Evolutionary conservation across 75 land plant species (phyloP), one percentile per base, ranked within the genome.

Genomic region (Picea sitchensis): DNA sequence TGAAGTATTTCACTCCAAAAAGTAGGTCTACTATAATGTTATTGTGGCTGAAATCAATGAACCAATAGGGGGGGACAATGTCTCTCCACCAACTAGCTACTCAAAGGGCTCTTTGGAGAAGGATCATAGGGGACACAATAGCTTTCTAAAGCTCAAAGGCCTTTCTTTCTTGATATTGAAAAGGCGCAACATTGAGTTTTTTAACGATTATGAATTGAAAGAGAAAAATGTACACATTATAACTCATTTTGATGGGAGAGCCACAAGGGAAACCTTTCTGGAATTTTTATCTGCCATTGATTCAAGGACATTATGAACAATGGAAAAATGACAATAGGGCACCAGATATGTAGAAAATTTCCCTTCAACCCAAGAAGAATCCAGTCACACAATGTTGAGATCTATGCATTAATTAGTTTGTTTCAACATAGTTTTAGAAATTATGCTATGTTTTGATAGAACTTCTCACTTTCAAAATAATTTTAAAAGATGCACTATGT

Each of bases 261-360:
- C 93, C n/a, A 96, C 96, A 14, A 96, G 99, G 1, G 99, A 96
- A 82, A 94, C 94, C 3, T 96, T 77, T 81, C 96, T 94, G 73
- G 91, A 93, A 80, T 96, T 96, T 86, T 71, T 32, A 32, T 84
- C 88, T 15, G 80, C 87, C 1, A 87, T 81, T 23, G 92, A 92
- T 62, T 90, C 99, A 96, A 90, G 84, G 83, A 77, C 23, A 94
- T 96, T 12, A 96, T 94, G 96, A 84, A 75, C 68, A 93, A 93
- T 78, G 99, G 93, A 81, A 96, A 91, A 89, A 96, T 90, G 99
- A 90, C 85, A 14, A 86, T 96, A n/a, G 32, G 96, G 96, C 0
- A 86, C 86, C 12, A 82, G 96, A 59, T 96, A 94, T 79, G 94
- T 94, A 73, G 96, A 96, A 83, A 36, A 36, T 36, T n/a, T n/a